Base-by-base conservation (phyloP, 2,329 filamentous ascomycete species). In the Cercospora brassicicola region DNA sequence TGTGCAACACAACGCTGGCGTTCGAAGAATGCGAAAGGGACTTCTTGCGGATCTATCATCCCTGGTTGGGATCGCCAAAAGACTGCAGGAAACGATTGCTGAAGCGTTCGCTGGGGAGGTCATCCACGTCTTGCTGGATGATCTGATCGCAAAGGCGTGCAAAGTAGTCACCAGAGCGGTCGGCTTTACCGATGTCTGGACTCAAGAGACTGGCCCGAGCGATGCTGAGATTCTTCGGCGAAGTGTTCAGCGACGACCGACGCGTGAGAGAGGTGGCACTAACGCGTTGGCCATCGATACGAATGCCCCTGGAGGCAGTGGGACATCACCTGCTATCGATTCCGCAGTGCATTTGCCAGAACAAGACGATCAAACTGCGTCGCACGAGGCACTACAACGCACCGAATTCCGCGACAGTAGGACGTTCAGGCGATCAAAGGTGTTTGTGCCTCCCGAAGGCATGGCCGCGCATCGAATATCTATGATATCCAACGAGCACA, bases 111-210 rank as follows among this genome's bases (percentile, higher is more conserved):
- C 84, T 0, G 78, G 81, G 0, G 86, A 90, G 31, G 85, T 88
- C 56, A 84, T 91, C 11, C 92, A 92, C 75, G 88, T 91, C 73
- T 87, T 94, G 66, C 87, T 97, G 66, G 94, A 98, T 76, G 92
- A 97, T 78, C 93, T 98, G 87, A 91, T 98, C 26, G 82, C 96
- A 63, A 95, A 94, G 79, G 94, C 94, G 0, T 98, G 97, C 83
- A 93, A 91, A 77, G 93, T 98, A 62, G 91, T 97, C n/a, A 94
- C 90, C 59, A 90, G 94, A 74, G 93, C 92, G 13, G 93, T 97
- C 28, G 87, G 90, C 55, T 98, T 99, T 76, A 85, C 97, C 51
- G 95, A 99, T 73, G 86, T 94, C 2, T 89, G 95, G 82, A 90
- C 72, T n/a, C 72, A 76, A 59, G 77, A 78, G 62, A 73, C 71